Base-by-base conservation (phyloP, 257 asterid genomes). In the Perilla frutescens region DNA sequence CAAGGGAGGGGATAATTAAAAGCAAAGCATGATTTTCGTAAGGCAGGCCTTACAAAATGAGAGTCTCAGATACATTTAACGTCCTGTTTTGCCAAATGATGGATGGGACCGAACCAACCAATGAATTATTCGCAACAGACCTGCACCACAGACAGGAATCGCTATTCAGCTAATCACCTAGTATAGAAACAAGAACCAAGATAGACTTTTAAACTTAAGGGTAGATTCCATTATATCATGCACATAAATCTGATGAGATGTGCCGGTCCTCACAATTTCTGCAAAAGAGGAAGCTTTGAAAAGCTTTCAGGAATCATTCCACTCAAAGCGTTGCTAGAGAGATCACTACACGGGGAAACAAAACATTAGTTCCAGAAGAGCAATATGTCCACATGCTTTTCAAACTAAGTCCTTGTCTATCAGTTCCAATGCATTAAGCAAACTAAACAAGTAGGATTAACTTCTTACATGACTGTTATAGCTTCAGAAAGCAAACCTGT, bases 81-180 rank as follows among this genome's bases (percentile, higher is more conserved):
- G 66, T 84, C 81, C 92, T 84, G 76, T 75, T 88, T 78, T 80
- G 88, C 97, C 97, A 92, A 70, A 92, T 83, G 65, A 67, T 75
- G 68, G 97, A 83, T 64, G 93, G 91, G 72, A 92, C 74, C 54
- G 96, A 87, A 77, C 97, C 97, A 70, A 55, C 79, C 85, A 92
- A 71, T 20, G 84, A 79, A 79, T 92, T 92, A 79, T 88, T 83
- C 29, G 85, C 88, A 36, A 92, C 82, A 11, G 87, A 87, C 81
- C 97, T 92, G 96, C 76, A 81, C 48, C 79, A 44, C 44, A 72
- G 61, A 77, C 8, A 20, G 63, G 76, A 62, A 66, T 36, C 26
- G 62, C 53, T 15, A 15, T 15, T 56, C 62, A 34, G 51, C 47
- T 36, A 32, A 73, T 63, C 39, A 54, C 32, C 63, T 57, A 64